Evolutionary conservation across 2,329 filamentous ascomycete genomes (phyloP).

Genomic region (Colletotrichum filicis): DNA sequence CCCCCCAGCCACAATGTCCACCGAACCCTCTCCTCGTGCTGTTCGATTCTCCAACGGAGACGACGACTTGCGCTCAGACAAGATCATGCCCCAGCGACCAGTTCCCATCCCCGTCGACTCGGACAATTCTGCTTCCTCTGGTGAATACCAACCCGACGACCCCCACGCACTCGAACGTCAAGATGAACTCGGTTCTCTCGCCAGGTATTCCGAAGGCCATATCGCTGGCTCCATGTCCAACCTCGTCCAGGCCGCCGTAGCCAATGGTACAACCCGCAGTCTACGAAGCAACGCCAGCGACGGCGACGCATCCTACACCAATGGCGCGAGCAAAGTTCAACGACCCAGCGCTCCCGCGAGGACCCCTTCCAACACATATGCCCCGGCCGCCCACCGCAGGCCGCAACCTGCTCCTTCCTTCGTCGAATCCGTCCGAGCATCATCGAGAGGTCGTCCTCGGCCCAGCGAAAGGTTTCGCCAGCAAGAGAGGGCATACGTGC

Average conservation of each 20-base stretch:
- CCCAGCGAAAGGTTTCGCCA: slow-evolving; percentile 70
- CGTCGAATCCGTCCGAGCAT: slow-evolving; percentile 58
- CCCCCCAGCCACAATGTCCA: slow-evolving; percentile 32
- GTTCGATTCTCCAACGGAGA: slow-evolving; percentile 67
- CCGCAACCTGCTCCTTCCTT: slow-evolving; percentile 56
- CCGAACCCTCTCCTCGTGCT: slow-evolving; percentile 64
- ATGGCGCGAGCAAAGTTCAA: slow-evolving; percentile 60
- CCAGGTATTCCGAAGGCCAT: slow-evolving; percentile 55
- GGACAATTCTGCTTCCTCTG: slow-evolving; percentile 60
- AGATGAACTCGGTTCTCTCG: slow-evolving; percentile 58
- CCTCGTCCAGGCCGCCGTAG: slow-evolving; percentile 38
- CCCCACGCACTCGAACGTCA: slow-evolving; percentile 59
- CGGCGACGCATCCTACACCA: slow-evolving; percentile 37
- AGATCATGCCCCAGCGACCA: slow-evolving; percentile 51
- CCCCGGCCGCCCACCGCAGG: slow-evolving; percentile 71
- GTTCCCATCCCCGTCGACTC: slow-evolving; percentile 53
- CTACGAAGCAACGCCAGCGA: slow-evolving; percentile 40
- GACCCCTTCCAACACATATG: slow-evolving; percentile 84
- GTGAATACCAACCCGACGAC: slow-evolving; percentile 56
- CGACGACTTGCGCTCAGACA: slow-evolving; percentile 55
- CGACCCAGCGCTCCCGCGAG: slow-evolving; percentile 76
- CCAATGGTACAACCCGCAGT: slow-evolving; percentile 29
- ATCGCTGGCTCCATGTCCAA: slow-evolving; percentile 56
- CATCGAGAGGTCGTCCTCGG: slow-evolving; percentile 62
- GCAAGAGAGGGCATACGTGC: slow-evolving; percentile 95